Evolutionary conservation across 352 stramenopile genomes (phyloP).

Genomic region (Thraustochytrium striatum): DNA sequence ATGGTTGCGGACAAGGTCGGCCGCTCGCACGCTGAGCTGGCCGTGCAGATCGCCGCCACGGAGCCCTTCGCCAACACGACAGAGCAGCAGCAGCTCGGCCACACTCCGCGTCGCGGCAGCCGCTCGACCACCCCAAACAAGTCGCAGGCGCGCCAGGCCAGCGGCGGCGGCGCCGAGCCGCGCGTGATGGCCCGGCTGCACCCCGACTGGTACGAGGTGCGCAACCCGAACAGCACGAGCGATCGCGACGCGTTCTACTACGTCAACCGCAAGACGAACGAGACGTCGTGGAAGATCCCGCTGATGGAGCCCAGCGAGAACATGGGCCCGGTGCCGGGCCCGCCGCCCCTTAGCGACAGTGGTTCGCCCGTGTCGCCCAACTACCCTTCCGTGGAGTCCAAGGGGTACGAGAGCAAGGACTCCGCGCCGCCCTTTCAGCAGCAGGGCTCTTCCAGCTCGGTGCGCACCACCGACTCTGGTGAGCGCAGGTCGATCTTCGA

Average conservation of each 20-base stretch:
- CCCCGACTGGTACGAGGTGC: constrained; percentile 37
- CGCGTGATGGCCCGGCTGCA: constrained; percentile 15
- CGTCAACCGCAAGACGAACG: constrained; percentile 38
- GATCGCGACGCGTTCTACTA: constrained; percentile 18
- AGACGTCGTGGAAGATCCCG: constrained; percentile 28
- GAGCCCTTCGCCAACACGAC: constrained; percentile 12
- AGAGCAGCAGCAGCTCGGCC: background rate
- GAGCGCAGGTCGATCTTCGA: too few relatives aligned
- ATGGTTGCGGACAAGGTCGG: constrained; percentile 71
- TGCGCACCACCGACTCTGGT: too few relatives aligned
- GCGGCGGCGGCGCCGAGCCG: background rate
- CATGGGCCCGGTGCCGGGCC: background rate
- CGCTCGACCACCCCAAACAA: background rate
- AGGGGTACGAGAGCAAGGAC: background rate
- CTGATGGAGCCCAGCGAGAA: constrained; percentile 1
- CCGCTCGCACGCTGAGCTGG: constrained; percentile 17
- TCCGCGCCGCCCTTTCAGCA: background rate
- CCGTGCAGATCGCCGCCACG: constrained; percentile 20
- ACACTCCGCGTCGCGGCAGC: too few relatives aligned
- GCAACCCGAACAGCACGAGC: constrained; percentile 32
- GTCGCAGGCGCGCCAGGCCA: background rate
- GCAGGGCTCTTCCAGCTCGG: too few relatives aligned
- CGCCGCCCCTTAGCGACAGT: background rate
- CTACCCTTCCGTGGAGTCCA: constrained; percentile 32
- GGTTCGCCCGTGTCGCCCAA: background rate